Base-by-base conservation (phyloP, 1,284 basidiomycete genomes). In the Chondrostereum purpureum region DNA sequence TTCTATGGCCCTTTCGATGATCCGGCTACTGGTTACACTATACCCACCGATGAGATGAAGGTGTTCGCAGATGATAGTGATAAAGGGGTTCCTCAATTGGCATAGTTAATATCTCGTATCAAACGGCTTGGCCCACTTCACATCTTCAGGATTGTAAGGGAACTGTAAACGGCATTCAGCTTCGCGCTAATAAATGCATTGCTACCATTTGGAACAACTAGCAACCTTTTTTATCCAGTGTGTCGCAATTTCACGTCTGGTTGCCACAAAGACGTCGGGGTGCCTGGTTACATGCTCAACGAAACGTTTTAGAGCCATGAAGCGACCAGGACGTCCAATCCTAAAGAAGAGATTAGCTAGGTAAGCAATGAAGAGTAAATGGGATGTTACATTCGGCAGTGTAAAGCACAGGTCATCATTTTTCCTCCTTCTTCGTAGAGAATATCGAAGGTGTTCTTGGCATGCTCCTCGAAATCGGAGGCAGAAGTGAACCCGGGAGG, bases 401-500 rank as follows among this genome's bases (percentile, higher is more conserved):
- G 27, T 31, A 31, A n/a, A 31, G 27, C 27, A n/a, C 27, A 31
- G 8, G 27, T 31, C 27, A 31, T 31, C 27, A 31, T 31, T n/a
- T 31, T 31, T 31, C 27, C 27, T n/a, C 27, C 27, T 31, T 31
- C 27, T 31, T 31, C 27, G n/a, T 31, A 31, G 8, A 31, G 27
- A 8, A 31, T 31, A n/a, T 31, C 27, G 27, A 31, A 31, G 8
- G 27, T 31, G n/a, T 31, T 31, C 27, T 31, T 31, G 27, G 27
- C 27, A 31, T 31, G 27, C 27, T 31, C 27, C n/a, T 31, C 27
- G 19, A 48, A 50, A n/a, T 43, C 31, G 11, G 45, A 39, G 24
- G 46, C 46, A n/a, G 39, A 36, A n/a, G 46, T 22, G 19, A 50
- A 45, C 19, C 42, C 42, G 11, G 44, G 36, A 13, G 46, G 49